These are phyloP conservation scores for Colletotrichum caudatum DNA, from an alignment of 2,329 filamentous ascomycete species.

Conservation along the genomic window DNA sequence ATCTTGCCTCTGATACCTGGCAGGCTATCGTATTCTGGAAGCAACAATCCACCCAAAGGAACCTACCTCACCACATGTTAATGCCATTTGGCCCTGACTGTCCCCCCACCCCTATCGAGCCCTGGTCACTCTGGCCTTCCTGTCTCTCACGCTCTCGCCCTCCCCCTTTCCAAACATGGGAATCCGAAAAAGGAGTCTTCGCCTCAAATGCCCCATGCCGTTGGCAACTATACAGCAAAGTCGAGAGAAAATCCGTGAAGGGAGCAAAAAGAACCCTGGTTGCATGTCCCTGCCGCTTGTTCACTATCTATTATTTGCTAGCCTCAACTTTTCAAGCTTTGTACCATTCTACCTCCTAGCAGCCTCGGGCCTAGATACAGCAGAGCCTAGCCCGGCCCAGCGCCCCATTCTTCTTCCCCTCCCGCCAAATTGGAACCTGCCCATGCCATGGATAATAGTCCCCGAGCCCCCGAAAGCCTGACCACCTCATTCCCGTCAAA, in stretches of 20 bases:
- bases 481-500: constrained; percentile 15
- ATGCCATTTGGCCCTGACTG: constrained; percentile 15
- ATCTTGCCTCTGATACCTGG: constrained; percentile 21
- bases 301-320: neutral
- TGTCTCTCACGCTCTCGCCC: neutral
- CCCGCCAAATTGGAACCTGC: constrained; percentile 40
- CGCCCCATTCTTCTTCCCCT: constrained; percentile 35
- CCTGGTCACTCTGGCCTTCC: constrained; percentile 3
- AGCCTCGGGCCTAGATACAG: constrained; percentile 25
- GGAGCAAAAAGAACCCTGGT: constrained; percentile 17
- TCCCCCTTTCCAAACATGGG: neutral
- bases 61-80: constrained; percentile 25
- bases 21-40: constrained; percentile 15
- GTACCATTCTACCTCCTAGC: constrained; percentile 8
- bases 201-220: neutral
- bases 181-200: constrained; percentile 11
- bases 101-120: neutral
- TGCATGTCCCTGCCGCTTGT: constrained; percentile 13
- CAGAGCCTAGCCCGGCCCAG: constrained; percentile 38
- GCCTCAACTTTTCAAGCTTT: constrained; percentile 2
- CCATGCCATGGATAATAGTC: constrained; percentile 31
- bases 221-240: constrained; percentile 4
- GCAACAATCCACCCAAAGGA: constrained; percentile 16
- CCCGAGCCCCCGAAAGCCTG: constrained; percentile 39
- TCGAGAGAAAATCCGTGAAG: constrained; percentile 2